Conservation (phyloP, 805 yeast species). For the Kluyveromyces aestuarii region DNA sequence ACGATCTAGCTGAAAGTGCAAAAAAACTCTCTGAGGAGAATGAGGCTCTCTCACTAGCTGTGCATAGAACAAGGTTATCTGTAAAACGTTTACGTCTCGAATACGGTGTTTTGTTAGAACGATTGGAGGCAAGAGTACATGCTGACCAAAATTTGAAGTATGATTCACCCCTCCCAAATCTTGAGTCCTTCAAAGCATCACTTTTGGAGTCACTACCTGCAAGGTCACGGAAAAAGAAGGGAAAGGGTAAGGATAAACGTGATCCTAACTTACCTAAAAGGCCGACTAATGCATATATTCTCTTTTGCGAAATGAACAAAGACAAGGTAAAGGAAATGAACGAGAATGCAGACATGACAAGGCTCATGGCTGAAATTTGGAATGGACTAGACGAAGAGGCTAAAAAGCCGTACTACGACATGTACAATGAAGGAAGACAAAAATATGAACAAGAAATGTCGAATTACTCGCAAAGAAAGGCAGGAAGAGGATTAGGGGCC, state of each 20-base stretch:
- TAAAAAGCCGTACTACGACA: conserved; percentile 61
- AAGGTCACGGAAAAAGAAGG: conserved; percentile 27
- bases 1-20: conserved; percentile 26
- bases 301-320: conserved; percentile 81
- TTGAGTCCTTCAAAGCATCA: conserved; percentile 21
- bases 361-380: conserved; percentile 81
- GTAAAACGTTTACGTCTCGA: conserved; percentile 76
- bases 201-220: conserved; percentile 14
- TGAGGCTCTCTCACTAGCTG: conserved; percentile 64
- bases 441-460: conserved; percentile 70
- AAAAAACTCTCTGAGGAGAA: conserved; percentile 67
- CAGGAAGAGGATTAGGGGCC: conserved; percentile 11
- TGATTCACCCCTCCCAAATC: conserved; percentile 25
- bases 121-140: conserved; percentile 53
- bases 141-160: conserved; percentile 23
- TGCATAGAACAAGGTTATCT: conserved; percentile 66
- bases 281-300: conserved; percentile 82
- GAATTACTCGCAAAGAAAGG: conserved; percentile 29
- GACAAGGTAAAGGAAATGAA: conserved; percentile 56
- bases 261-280: conserved; percentile 84
- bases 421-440: conserved; percentile 69
- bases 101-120: conserved; percentile 69
- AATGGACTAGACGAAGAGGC: conserved; percentile 59
- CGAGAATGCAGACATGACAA: conserved; percentile 59
- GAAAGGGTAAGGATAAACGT: conserved; percentile 33